Conservation (phyloP, 139 green algal genomes). For the Tetratostichococcus sp. region DNA sequence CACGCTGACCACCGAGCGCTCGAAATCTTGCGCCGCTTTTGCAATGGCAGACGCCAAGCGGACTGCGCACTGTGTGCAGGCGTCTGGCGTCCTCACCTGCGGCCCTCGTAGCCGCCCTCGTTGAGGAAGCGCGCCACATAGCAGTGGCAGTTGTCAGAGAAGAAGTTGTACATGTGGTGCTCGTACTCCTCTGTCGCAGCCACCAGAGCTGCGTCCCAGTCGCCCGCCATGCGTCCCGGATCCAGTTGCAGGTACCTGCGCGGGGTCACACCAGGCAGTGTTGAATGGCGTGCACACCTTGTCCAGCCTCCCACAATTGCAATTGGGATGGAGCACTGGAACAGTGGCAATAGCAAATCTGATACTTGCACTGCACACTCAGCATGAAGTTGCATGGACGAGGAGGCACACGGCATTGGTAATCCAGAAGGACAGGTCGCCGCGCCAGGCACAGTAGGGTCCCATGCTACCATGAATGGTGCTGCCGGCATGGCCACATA, state of each 20-base stretch:
- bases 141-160: slow-evolving; percentile 42
- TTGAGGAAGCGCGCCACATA: slow-evolving; percentile 43
- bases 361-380: no score
- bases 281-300: no score
- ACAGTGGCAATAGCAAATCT: no score
- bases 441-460: no score
- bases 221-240: neutral
- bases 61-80: neutral
- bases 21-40: neutral
- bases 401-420: no score
- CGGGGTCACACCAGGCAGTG: no score
- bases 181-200: slow-evolving; percentile 16
- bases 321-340: no score
- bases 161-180: slow-evolving; percentile 36
- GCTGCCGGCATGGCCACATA: no score
- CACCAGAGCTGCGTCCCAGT: slow-evolving; percentile 21
- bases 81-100: neutral
- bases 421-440: no score
- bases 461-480: no score
- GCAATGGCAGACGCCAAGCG: neutral
- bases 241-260: slow-evolving; percentile 11
- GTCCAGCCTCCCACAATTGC: no score
- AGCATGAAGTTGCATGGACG: no score
- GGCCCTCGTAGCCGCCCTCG: slow-evolving; percentile 19
- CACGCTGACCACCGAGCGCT: neutral